Evolutionary conservation across 805 yeast species (phyloP).

Genomic region (Candida succiphila): DNA sequence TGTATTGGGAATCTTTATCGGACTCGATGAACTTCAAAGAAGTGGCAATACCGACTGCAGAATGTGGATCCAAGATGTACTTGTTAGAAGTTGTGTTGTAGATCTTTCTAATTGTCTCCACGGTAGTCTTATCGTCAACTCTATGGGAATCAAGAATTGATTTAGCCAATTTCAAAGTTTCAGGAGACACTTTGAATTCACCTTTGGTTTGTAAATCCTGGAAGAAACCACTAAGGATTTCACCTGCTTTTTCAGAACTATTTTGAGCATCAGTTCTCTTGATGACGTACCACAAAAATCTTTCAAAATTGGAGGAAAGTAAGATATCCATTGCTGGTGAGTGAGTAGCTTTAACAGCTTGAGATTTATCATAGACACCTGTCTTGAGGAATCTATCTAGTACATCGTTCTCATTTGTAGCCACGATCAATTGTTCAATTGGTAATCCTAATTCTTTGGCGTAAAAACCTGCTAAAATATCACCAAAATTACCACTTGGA

Average conservation of each 20-base stretch:
- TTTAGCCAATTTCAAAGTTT: slow-evolving; percentile 57
- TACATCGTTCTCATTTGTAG: slow-evolving; percentile 93
- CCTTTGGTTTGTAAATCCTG: slow-evolving; percentile 64
- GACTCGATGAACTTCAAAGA: slow-evolving; percentile 50
- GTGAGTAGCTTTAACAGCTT: slow-evolving; percentile 71
- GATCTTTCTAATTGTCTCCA: slow-evolving; percentile 62
- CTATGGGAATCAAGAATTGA: slow-evolving; percentile 67
- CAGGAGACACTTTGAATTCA: slow-evolving; percentile 57
- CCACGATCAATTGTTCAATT: slow-evolving; percentile 74
- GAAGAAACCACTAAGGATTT: slow-evolving; percentile 68
- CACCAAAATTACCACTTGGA: slow-evolving; percentile 98
- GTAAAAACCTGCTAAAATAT: slow-evolving; percentile 91
- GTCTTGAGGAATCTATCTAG: slow-evolving; percentile 84
- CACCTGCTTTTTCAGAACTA: slow-evolving; percentile 65
- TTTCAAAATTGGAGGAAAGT: slow-evolving; percentile 91
- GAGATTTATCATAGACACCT: slow-evolving; percentile 73
- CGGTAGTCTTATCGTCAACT: slow-evolving; percentile 71
- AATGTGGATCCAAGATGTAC: slow-evolving; percentile 92
- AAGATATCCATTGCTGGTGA: slow-evolving; percentile 99
- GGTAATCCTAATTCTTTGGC: slow-evolving; percentile 96
- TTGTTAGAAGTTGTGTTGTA: slow-evolving; percentile 49
- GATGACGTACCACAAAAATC: slow-evolving; percentile 90
- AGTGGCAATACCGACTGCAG: slow-evolving; percentile 89
- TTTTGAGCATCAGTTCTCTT: slow-evolving; percentile 55
- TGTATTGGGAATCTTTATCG: slow-evolving; percentile 31